Conservation (phyloP, 257 asterid genomes). For the Solanum neorickii region DNA sequence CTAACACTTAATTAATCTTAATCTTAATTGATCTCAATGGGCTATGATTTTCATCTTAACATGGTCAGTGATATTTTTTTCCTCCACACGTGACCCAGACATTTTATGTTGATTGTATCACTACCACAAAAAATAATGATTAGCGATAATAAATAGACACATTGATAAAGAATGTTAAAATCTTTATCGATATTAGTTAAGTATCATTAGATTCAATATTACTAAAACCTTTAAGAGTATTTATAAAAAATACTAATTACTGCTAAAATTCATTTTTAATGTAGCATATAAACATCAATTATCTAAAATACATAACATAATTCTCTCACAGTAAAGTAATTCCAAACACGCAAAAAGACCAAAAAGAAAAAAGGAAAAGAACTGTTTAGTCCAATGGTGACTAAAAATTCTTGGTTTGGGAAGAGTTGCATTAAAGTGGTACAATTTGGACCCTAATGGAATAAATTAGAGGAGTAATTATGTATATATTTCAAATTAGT, state of each 20-base stretch:
- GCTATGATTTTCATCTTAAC: background rate
- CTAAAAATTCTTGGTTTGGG: background rate
- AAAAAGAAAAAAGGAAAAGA: too few relatives aligned
- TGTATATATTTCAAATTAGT: background rate
- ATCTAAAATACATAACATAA: too few relatives aligned
- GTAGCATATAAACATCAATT: background rate
- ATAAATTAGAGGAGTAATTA: background rate
- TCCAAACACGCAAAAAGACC: background rate
- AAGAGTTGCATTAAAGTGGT: background rate
- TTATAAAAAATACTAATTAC: too few relatives aligned
- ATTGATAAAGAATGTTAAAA: too few relatives aligned
- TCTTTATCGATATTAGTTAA: too few relatives aligned
- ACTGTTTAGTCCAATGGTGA: background rate
- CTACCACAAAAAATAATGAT: too few relatives aligned
- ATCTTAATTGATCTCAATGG: too few relatives aligned
- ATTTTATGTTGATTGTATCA: background rate
- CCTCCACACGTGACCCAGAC: background rate
- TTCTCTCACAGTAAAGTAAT: background rate
- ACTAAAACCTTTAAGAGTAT: fast-evolving
- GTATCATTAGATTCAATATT: too few relatives aligned
- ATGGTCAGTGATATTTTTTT: background rate
- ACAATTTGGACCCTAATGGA: background rate
- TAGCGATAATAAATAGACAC: too few relatives aligned
- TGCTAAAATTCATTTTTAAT: too few relatives aligned
- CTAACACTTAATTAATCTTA: background rate